Conservation (phyloP, 2,329 filamentous ascomycete genomes). For the Penicillium sp. region DNA sequence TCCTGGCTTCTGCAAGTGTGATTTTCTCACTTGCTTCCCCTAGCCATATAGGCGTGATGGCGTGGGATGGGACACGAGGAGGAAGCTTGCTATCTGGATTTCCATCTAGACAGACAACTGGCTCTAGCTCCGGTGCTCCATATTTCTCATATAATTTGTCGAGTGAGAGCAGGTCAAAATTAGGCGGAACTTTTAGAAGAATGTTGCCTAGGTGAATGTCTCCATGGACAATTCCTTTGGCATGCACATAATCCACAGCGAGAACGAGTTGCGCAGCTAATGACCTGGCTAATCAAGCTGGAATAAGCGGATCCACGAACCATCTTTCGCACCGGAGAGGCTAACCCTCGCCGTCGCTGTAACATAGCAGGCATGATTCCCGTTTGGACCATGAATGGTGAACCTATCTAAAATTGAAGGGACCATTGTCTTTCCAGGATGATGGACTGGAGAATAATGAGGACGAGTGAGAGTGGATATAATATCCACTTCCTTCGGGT, state of each 20-base stretch:
- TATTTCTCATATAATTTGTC: too few species aligned
- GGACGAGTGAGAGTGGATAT: slow-evolving; percentile 24
- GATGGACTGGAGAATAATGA: not conserved
- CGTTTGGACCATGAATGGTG: slow-evolving; percentile 1
- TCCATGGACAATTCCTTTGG: slow-evolving; percentile 29
- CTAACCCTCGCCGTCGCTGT: slow-evolving; percentile 21
- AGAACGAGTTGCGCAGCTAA: slow-evolving; percentile 32
- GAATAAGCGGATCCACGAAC: slow-evolving; percentile 27
- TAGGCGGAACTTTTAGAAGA: not conserved
- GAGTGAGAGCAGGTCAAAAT: too few species aligned
- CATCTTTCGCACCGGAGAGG: slow-evolving; percentile 21
- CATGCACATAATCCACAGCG: slow-evolving; percentile 34
- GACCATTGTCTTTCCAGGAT: not conserved
- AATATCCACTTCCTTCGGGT: not conserved
- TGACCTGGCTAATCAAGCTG: slow-evolving; percentile 24
- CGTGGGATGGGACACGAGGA: too few species aligned
- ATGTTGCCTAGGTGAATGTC: slow-evolving; percentile 31
- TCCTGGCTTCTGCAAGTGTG: too few species aligned
- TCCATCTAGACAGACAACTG: too few species aligned
- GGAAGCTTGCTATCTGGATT: too few species aligned
- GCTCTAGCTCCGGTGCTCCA: too few species aligned
- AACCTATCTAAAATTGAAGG: not conserved
- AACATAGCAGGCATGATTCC: slow-evolving; percentile 27
- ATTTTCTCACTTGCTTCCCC: too few species aligned
- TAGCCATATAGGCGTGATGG: too few species aligned